Conservation (phyloP, 73 alveolate species). For the Paramecium sonneborni region DNA sequence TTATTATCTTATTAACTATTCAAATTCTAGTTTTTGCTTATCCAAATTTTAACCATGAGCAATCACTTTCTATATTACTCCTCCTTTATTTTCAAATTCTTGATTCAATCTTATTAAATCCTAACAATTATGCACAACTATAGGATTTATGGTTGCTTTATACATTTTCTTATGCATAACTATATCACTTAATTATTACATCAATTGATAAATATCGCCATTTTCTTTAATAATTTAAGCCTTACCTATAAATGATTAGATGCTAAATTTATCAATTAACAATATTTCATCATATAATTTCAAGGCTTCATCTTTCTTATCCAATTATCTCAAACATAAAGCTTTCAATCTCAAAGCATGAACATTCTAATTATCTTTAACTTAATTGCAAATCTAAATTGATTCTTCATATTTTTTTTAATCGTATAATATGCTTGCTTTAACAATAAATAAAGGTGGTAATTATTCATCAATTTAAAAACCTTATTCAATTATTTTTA, state of each 20-base stretch:
- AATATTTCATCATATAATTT: not conserved
- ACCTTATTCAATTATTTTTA: not conserved
- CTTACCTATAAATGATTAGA: not conserved
- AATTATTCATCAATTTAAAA: not conserved
- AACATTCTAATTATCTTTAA: not conserved
- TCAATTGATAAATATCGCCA: not conserved
- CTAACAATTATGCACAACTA: not conserved
- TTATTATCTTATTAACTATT: not conserved
- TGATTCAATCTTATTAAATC: not conserved
- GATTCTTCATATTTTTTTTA: conserved; percentile 31
- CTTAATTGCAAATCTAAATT: not conserved
- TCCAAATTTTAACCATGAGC: not conserved
- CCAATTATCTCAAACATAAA: not conserved
- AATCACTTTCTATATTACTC: not conserved
- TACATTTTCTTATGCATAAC: conserved; percentile 2
- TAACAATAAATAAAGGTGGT: not conserved
- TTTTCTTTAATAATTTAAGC: conserved; percentile 5
- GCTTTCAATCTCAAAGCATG: conserved; percentile 39
- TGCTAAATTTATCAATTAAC: not conserved
- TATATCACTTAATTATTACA: not conserved
- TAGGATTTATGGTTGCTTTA: conserved; percentile 19
- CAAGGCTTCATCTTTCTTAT: not conserved
- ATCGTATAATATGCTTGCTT: not conserved
- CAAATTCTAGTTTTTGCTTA: not conserved
- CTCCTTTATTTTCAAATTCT: conserved; percentile 8